Base-by-base conservation (phyloP, 2,329 filamentous ascomycete genomes). In the Ceratocystiopsis minuta region DNA sequence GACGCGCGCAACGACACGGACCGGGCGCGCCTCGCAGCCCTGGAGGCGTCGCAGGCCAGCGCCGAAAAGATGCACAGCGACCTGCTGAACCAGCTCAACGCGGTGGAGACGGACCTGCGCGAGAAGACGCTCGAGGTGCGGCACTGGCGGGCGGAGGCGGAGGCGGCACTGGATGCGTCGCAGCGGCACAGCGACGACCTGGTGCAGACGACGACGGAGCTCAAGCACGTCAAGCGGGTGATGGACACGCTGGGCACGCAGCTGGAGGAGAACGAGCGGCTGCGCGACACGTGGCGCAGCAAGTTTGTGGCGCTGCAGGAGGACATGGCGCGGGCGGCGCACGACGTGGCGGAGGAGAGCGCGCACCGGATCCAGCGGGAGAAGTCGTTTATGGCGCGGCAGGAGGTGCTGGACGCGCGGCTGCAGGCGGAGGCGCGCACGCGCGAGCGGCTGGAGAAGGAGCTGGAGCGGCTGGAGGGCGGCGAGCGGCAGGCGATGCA, bases 301-400 rank as follows among this genome's bases (percentile, higher is more conserved):
- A 93, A 90, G 59, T 81, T 95, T 53, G 75, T 88, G 51, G 76
- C 76, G 45, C 66, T 98, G 34, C 87, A 96, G 59, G 74, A 85
- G 48, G 85, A 95, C 51, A 88, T 96, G 79, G 72, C 77, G 31
- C 67, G 67, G 43, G 82, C 85, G 39, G 78, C 83, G 41, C 75
- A 75, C 38, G 80, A 93, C 47, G 76, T 95, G 47, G 77, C 80
- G 17, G 76, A 82, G 52, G 87, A 96, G 55, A 88, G 87, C 55
- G 75, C 80, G 28, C 69, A 72, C 33, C 87, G 81, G 61, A 75
- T 76, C 52, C 80, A 81, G 60, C 80, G 80, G 55, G 83, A 92
- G 55, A 76, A 83, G 50, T 78, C 84, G 45, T 73, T 83, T 49
- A 66, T 86, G 49, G 84, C 83, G 47, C 68, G 85, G 48, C 82